Conservation (phyloP, 441 rosid species). For the Aleurites moluccanus region DNA sequence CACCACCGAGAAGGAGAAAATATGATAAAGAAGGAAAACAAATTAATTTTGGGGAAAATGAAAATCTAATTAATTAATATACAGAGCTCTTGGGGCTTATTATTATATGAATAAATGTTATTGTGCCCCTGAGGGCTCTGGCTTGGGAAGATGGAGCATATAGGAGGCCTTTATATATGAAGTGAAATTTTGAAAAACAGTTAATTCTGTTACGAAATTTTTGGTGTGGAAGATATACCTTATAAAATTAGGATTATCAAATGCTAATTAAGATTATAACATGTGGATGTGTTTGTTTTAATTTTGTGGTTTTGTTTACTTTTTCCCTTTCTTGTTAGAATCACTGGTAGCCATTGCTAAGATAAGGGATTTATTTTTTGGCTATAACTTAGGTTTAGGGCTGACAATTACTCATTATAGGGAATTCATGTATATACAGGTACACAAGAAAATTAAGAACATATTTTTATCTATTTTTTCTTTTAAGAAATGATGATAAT, state of each 20-base stretch:
- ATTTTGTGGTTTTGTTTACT: neutral
- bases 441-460: too few relatives aligned
- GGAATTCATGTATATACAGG: neutral
- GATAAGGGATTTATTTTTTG: neutral
- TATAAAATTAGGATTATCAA: neutral
- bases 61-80: neutral
- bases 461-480: too few relatives aligned
- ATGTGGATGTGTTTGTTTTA: too few relatives aligned
- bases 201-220: neutral
- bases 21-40: neutral
- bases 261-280: too few relatives aligned
- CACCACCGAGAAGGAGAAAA: neutral
- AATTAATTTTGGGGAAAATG: too few relatives aligned
- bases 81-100: constrained; percentile 22
- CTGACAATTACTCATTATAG: neutral
- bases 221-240: neutral
- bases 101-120: neutral
- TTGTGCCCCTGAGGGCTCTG: constrained; percentile 28
- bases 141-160: neutral
- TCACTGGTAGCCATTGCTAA: too few relatives aligned
- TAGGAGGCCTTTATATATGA: neutral
- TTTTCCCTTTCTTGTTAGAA: too few relatives aligned
- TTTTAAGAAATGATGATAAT: too few relatives aligned
- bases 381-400: neutral
- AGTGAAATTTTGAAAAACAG: neutral